Base-by-base conservation (phyloP, 2,329 filamentous ascomycete species). In the Fusarium lyarnte region DNA sequence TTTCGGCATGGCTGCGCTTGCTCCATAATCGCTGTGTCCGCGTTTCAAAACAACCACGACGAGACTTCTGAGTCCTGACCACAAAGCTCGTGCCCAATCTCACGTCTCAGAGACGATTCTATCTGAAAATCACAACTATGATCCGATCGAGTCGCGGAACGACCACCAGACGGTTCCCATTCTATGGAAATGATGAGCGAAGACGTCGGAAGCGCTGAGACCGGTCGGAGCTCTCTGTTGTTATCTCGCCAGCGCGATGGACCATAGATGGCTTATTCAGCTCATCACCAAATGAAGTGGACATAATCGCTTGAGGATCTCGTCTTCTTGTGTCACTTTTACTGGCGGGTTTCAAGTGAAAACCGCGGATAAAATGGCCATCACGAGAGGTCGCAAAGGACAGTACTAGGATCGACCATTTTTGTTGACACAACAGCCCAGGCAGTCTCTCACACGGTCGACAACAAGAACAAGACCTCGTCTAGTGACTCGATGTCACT, bases 121-220 rank as follows among this genome's bases (percentile, higher is more conserved):
- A 25, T 5, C 6, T 8, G 31, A 7, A 4, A 25, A 25, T 14
- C n/a, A 35, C 10, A 5, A 4, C n/a, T 17, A 36, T 16, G 31
- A 25, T 8, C 8, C 5, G 12, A 21, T 7, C 9, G 9, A 36
- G 3, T 8, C 9, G 6, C 6, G 12, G 8, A 16, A 6, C 14
- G 17, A 21, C 8, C 17, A 25, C 2, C 6, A 8, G 1, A 9
- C 6, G 17, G 9, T 6, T 2, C 8, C 17, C 2, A 52, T 21
- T 8, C 5, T 2, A n/a, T 16, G 23, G 13, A 5, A 6, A 31
- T 4, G 5, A 47, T 5, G n/a, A 51, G 17, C 2, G 2, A 25
- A 33, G 14, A 9, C 12, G 17, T 51, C 14, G 29, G 11, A 16
- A 16, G 19, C 8, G 33, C 9, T 25, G 31, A 21, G 17, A 19